Base-by-base conservation (phyloP, 805 yeast species). In the Suhomyces xylopsoci region DNA sequence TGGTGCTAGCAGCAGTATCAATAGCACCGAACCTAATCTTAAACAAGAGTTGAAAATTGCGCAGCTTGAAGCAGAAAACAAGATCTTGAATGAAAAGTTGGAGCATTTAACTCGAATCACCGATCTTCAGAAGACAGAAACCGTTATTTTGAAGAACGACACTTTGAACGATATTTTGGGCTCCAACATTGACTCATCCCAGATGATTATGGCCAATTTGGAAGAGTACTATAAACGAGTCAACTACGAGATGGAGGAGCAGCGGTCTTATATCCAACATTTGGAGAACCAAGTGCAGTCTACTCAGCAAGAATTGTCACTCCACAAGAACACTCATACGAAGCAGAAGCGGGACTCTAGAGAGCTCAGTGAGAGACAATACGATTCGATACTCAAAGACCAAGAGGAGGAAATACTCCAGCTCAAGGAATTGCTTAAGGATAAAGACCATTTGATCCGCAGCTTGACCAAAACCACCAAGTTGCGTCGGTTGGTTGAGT, bases 391-490 rank as follows among this genome's bases (percentile, higher is more conserved):
- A 7, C 60, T 84, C 51, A 75, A 76, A 55, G 88, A 85, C 44
- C 85, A 84, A 58, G 85, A 81, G 52, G 67, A 84, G 47, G 93
- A 88, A 61, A 81, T 91, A 12, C 60, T 69, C 46, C 90, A 84
- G 48, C 72, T 92, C 58, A 79, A 80, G 59, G 85, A 82, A 48
- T 76, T 80, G 44, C 62, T 88, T 38, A 78, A 80, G 45, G 88
- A 87, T 56, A 91, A 90, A 66, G 96, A 90, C 59, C 83, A 84
- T 45, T 85, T 91, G 57, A 88, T 91, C 53, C 82, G 80, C 54
- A 90, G 93, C 1, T 71, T 90, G 51, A 82, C 85, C 34, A 82
- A 87, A 45, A 81, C 89, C 2, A 78, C 82, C 34, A 78, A 84
- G 60, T 77, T 87, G 32, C 77, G 92, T 32, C 62, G 77, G 48